phyloP scores from a whole-genome alignment of 352 stramenopile genomes.

The Pythium monospermum region DNA sequence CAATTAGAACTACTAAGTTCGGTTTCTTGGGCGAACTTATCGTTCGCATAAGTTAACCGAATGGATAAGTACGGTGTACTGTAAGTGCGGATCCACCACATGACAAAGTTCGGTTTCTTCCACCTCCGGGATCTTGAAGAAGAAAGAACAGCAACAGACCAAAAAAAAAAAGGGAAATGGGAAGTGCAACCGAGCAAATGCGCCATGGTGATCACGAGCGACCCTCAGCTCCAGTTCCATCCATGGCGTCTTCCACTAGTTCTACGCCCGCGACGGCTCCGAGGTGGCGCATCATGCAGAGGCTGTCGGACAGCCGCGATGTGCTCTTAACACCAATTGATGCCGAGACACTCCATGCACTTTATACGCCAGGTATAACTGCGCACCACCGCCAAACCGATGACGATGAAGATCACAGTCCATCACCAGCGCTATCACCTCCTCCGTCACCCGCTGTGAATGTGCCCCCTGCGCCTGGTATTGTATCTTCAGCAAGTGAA shows the following conservation, averaged over 20 bases:
- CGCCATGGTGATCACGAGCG: background rate
- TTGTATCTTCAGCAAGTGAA: too few relatives aligned
- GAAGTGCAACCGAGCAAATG: slow-evolving; percentile 6
- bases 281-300: slow-evolving; percentile 43
- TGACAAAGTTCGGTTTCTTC: slow-evolving; percentile 1
- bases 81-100: slow-evolving; percentile 8
- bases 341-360: slow-evolving; percentile 39
- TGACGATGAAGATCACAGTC: background rate
- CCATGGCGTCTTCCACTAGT: background rate
- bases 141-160: background rate
- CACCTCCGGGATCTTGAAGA: slow-evolving; percentile 9
- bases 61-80: too few relatives aligned
- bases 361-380: slow-evolving; percentile 7
- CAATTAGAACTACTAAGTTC: slow-evolving; percentile 1
- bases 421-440: background rate
- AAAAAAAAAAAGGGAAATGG: slow-evolving; percentile 3
- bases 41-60: too few relatives aligned
- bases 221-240: background rate
- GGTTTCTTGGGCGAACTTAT: background rate
- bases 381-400: background rate
- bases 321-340: slow-evolving; percentile 19
- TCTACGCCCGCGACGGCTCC: background rate
- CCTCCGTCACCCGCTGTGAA: too few relatives aligned
- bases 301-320: slow-evolving; percentile 26
- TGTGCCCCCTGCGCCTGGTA: too few relatives aligned